phyloP scores from a whole-genome alignment of 176 grass and related monocot genomes.

The Aechmea fasciata region DNA sequence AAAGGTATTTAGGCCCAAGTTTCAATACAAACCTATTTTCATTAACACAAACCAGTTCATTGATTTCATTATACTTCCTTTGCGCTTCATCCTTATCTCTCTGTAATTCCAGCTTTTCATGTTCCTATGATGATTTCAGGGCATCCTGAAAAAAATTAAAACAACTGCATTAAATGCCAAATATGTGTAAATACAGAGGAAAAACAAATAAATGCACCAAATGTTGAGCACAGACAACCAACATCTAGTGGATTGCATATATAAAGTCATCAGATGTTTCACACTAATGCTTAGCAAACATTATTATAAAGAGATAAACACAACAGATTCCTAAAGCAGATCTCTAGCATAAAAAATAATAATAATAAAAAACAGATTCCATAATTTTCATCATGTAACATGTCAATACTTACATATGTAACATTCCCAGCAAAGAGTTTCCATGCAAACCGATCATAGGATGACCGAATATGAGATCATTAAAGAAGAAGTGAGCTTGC shows the following conservation, averaged over 20 bases:
- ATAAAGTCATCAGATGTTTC: neutral
- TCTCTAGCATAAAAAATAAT: no score
- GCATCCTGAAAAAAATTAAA: conserved; percentile 33
- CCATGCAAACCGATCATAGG: no score
- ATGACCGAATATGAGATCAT: no score
- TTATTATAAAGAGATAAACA: no score
- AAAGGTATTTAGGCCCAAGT: neutral
- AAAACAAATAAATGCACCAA: neutral
- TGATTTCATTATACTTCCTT: conserved; percentile 74
- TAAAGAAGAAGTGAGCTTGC: conserved; percentile 4
- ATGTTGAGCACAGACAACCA: neutral
- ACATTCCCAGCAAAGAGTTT: no score
- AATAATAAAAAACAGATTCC: no score
- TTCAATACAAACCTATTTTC: neutral
- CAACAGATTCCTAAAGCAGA: no score
- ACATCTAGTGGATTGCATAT: neutral
- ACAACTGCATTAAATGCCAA: neutral
- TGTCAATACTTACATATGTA: no score
- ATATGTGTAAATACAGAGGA: neutral
- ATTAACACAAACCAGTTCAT: conserved; percentile 62
- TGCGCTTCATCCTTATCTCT: conserved; percentile 58
- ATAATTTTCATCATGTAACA: no score
- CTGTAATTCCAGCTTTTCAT: conserved; percentile 60
- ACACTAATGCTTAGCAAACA: no score
- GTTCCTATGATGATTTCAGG: conserved; percentile 53